Evolutionary conservation across 2,329 filamentous ascomycete genomes (phyloP).

Genomic region (Torrubiellomyces zombiae): DNA sequence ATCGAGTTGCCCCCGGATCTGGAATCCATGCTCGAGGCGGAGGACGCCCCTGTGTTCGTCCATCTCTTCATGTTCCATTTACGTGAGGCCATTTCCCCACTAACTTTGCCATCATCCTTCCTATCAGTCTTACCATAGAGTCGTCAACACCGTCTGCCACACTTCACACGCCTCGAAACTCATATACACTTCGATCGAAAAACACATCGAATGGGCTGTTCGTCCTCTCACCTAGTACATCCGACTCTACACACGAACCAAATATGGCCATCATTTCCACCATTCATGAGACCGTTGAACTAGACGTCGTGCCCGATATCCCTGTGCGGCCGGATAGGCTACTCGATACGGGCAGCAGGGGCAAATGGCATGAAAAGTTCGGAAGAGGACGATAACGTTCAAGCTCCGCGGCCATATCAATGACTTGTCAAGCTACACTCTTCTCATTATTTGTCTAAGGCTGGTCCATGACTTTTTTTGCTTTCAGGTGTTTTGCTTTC

Average conservation of each 20-base stretch:
- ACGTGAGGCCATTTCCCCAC: too few species aligned
- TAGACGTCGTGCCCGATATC: conserved; percentile 26
- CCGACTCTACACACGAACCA: conserved; percentile 9
- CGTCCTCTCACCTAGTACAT: conserved; percentile 24
- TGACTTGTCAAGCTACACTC: too few species aligned
- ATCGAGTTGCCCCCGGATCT: conserved; percentile 46
- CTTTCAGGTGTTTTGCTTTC: too few species aligned
- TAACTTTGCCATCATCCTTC: conserved; percentile 1
- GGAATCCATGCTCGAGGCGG: conserved; percentile 35
- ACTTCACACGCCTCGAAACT: conserved; percentile 32
- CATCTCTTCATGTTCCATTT: conserved; percentile 5
- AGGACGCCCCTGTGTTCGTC: conserved; percentile 34
- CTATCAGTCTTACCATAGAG: conserved; percentile 27
- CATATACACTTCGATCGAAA: conserved; percentile 45
- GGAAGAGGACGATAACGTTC: conserved; percentile 25
- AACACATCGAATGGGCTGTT: conserved; percentile 53
- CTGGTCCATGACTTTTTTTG: too few species aligned
- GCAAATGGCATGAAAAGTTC: conserved; percentile 46
- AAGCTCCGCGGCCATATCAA: too few species aligned
- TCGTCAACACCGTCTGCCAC: conserved; percentile 32
- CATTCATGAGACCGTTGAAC: conserved; percentile 45
- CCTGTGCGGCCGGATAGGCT: conserved; percentile 12
- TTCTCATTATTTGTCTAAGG: too few species aligned
- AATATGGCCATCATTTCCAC: conserved; percentile 34
- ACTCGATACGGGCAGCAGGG: conserved; percentile 18